These are phyloP conservation scores for Oxytropis ochrocephala DNA, from an alignment of 306 rosid species.

Conservation along the genomic window DNA sequence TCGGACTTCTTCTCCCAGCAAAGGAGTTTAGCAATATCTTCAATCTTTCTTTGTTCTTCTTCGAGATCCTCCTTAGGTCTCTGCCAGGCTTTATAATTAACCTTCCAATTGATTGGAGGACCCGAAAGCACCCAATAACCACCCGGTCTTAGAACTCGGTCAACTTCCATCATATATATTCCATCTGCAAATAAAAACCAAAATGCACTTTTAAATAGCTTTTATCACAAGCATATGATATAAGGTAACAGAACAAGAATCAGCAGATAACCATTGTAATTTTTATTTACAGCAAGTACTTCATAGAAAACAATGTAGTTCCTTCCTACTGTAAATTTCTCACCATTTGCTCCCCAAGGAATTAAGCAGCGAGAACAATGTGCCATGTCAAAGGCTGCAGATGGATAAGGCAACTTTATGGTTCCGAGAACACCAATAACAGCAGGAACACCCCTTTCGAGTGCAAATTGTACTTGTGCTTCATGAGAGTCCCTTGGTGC, in stretches of 20 bases:
- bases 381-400: slow-evolving; percentile 96
- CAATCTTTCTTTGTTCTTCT: slow-evolving; percentile 79
- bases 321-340: slow-evolving; percentile 19
- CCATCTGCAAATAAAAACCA: slow-evolving; percentile 53
- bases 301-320: not conserved
- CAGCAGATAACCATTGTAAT: not conserved
- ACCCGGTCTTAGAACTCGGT: slow-evolving; percentile 95
- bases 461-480: slow-evolving; percentile 98
- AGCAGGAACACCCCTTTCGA: slow-evolving; percentile 94
- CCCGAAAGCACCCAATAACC: slow-evolving; percentile 99
- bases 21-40: slow-evolving; percentile 76
- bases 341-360: slow-evolving; percentile 92
- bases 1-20: slow-evolving; percentile 96
- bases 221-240: not conserved
- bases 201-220: slow-evolving; percentile 10
- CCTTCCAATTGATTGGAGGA: slow-evolving; percentile 93
- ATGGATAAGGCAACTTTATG: slow-evolving; percentile 82
- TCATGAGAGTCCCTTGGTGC: slow-evolving; percentile 96
- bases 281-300: slow-evolving; percentile 9
- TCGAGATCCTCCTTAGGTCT: slow-evolving; percentile 80
- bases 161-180: slow-evolving; percentile 84
- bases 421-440: slow-evolving; percentile 92
- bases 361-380: slow-evolving; percentile 98
- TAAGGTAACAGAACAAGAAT: slow-evolving; percentile 15
- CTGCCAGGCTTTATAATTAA: slow-evolving; percentile 75